Evolutionary conservation across 176 grass and related monocot species (phyloP), one percentile per base, ranked within the genome.

Genomic region (Avena insularis): DNA sequence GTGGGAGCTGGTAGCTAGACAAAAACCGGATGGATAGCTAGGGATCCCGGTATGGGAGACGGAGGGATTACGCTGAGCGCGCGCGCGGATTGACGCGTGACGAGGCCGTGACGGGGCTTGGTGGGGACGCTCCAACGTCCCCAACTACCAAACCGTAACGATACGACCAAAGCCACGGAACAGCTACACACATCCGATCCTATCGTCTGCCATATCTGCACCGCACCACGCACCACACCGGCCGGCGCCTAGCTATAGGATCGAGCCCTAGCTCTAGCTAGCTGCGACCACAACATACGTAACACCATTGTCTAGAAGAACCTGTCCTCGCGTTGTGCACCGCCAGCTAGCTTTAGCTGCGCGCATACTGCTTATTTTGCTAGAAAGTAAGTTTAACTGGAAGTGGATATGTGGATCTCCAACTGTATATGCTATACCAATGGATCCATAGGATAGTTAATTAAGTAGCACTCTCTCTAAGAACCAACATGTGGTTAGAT

Each of bases 91-190:
- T 43, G 60, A 77, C 69, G n/a, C 68, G 80, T 88, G 90, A 91
- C 82, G 78, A 45, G 86, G 82, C 76, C 25, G 21, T 91, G 90
- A 85, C 81, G 77, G 62, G 90, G 90, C 82, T 48, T 79, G 74
- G 72, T 67, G 54, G 55, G 59, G 86, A 88, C 77, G 58, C 57
- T 25, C 68, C 76, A 84, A 91, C 84, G 56, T 47, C 47, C 21
- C 40, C 57, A 83, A 79, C 75, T 36, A 79, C 79, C 78, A 47
- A 66, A 55, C 57, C 8, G 13, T 43, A 48, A n/a, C 40, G 33
- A 85, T 6, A 38, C 81, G 54, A 62, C 81, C 73, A 61, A 59
- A 47, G 65, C 47, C 9, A 40, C 2, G 35, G 12, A 74, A 12
- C 69, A 12, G 59, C 29, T 70, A 73, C 0, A 27, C 27, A 51